Evolutionary conservation across 2,329 filamentous ascomycete species (phyloP), one percentile per base, ranked within the genome.

Genomic region (Microthyrium microscopicum): DNA sequence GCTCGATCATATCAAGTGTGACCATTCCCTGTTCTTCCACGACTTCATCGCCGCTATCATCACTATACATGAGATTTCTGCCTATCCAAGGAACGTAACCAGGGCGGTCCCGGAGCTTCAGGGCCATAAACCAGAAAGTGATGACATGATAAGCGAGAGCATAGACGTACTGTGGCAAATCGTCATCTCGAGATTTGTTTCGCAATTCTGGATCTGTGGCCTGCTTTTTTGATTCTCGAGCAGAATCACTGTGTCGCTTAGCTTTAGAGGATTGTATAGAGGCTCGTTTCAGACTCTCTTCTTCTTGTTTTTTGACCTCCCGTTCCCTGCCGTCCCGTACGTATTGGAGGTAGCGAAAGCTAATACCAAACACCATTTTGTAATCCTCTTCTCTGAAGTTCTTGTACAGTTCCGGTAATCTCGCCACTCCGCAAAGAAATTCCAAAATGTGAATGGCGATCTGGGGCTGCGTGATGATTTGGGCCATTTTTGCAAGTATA

Each of bases 361-460:
- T 94, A 29, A 98, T 91, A 7, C 81, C 89, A 51, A 98, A 95
- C 1, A 95, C 81, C 34, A 82, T 84, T 40, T 82, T 80, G 53
- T 87, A 94, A 47, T 95, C 85, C 26, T 93, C 83, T 44, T 91
- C 77, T 33, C 81, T 71, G 50, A 94, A 81, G 48, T 93, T 91
- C 48, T 82, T 73, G 49, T 85, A 91, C 2, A 94, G 66, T 39
- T 82, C 71, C 7, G 81, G 82, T 37, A 94, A 61, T 22, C 87
- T 76, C 34, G 85, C 84, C 19, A 98, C 66, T 31, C 83, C 77
- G 7, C 82, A 80, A n/a, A 98, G 62, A 47, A 98, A 95, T 49
- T 98, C 89, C 31, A 98, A 64, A 39, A 98, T 92, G 49, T 98
- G 89, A 40, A 94, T 78, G 7, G 87, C 84, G 22, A 94, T 78